Conservation (phyloP, 805 yeast genomes). For the Candida silvatica region DNA sequence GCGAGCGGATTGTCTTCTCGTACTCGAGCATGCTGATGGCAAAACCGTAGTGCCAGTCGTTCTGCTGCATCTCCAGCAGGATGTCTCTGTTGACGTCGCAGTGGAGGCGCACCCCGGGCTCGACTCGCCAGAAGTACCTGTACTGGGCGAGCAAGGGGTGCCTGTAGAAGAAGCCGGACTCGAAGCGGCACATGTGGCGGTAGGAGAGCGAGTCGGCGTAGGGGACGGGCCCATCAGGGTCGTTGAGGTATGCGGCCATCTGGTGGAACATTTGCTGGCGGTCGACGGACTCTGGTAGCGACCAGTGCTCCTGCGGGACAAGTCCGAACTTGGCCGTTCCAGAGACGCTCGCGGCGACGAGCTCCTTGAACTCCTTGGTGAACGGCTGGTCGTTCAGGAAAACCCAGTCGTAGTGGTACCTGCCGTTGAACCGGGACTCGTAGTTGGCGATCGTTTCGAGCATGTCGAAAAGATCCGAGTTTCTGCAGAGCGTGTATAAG, state of each 20-base stretch:
- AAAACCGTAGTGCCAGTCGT: constrained; percentile 62
- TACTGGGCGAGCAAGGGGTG: constrained; percentile 62
- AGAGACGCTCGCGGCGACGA: constrained; percentile 41
- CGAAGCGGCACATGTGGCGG: constrained; percentile 86
- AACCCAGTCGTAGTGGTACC: constrained; percentile 69
- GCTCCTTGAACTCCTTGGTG: constrained; percentile 41
- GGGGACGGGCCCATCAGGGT: constrained; percentile 35
- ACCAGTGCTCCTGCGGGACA: constrained; percentile 60
- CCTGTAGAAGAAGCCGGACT: constrained; percentile 75
- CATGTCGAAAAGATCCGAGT: constrained; percentile 50
- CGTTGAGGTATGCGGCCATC: constrained; percentile 13
- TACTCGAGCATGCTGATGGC: constrained; percentile 70
- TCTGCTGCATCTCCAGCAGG: constrained; percentile 64
- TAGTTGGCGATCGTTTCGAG: constrained; percentile 51
- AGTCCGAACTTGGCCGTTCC: constrained; percentile 57
- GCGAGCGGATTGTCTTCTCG: constrained; percentile 51
- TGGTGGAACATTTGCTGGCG: constrained; percentile 9
- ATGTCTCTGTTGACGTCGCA: constrained; percentile 75
- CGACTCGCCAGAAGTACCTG: constrained; percentile 90
- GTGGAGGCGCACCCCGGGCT: constrained; percentile 67
- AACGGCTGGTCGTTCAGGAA: constrained; percentile 68
- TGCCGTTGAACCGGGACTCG: constrained; percentile 57
- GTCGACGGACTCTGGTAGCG: constrained; percentile 40
- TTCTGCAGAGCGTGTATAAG: constrained; percentile 62
- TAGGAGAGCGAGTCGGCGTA: constrained; percentile 56